These are phyloP conservation scores for Pleurotus sapidus DNA, from an alignment of 768 basidiomycete genomes.

Conservation along the genomic window DNA sequence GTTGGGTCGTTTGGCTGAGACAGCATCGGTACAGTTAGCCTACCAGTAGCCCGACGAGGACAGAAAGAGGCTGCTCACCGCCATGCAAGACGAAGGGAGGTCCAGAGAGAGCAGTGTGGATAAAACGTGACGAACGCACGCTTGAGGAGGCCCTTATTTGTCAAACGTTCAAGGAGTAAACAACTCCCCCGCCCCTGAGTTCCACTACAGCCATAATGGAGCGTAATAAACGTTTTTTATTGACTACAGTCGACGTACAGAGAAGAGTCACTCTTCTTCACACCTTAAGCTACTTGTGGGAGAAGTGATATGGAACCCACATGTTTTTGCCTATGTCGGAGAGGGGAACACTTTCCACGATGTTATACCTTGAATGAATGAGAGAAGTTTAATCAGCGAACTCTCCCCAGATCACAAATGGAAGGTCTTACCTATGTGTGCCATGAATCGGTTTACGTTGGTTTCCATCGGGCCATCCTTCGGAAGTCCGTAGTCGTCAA, in stretches of 20 bases:
- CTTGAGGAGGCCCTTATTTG: constrained; percentile 1
- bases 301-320: constrained; percentile 1
- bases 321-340: not conserved
- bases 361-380: not conserved
- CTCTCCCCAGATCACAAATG: not conserved
- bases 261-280: not conserved
- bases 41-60: constrained; percentile 31
- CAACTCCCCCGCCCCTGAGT: not conserved
- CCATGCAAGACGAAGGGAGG: constrained; percentile 16
- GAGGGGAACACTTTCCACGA: not conserved
- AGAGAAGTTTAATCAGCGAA: not conserved
- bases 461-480: constrained; percentile 36
- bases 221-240: too few species aligned
- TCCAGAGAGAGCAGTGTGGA: constrained; percentile 11
- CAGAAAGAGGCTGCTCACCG: constrained; percentile 28
- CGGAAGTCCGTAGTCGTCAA: constrained; percentile 47
- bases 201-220: too few species aligned
- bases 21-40: not conserved
- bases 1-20: constrained; percentile 30
- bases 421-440: constrained; percentile 45
- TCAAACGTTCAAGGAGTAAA: constrained; percentile 1
- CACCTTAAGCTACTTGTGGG: not conserved
- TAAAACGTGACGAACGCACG: constrained; percentile 13
- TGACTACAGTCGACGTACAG: too few species aligned
- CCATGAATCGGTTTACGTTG: constrained; percentile 55